Evolutionary conservation across 768 basidiomycete species (phyloP), one percentile per base, ranked within the genome.

Genomic region (Leucocoprinus leucothites): DNA sequence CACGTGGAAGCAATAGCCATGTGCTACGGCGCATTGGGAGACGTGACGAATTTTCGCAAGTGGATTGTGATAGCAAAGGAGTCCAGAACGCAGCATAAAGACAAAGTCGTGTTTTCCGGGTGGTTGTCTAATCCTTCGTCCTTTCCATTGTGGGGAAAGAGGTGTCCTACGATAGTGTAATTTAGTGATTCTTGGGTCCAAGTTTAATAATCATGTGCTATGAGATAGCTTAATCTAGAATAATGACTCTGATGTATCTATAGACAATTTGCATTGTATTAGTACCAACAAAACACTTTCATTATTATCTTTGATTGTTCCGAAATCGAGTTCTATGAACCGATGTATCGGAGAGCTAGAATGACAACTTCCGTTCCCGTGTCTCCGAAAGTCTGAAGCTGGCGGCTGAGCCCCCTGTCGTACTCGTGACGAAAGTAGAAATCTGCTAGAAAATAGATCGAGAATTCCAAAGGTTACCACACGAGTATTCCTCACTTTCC

Each of bases 11-110:
- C 60, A 4, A 69, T 77, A 22, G 73, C 73, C 2, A 71, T 74
- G 68, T 74, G 72, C 42, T 75, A 74, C 59, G 76, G 74, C 1
- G 74, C 73, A 9, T 59, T 77, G 16, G 64, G 65, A 18, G 72
- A 77, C 36, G 62, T 59, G 14, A 60, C 67, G 25, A 67, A 67
- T 50, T 77, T 77, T 52, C 63, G 60, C 46, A 56, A 59, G 34
- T 75, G 74, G 74, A 60, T 65, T 14, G 59, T 58, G 46, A 58
- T 59, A 28, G 73, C 67, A 25, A 61, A 65, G 2, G 67, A 67
- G 3, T 61, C 60, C 3, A 64, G 68, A 21, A 35, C 38, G 1
- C 48, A 58, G 24, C 58, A 57, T 13, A 63, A 66, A 34, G 63
- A 67, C 38, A 63, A 59, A 40, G 50, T 66, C 28, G 70, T 69